A percentile compares a stretch with the other conserved stretches of the same genome.
These are phyloP conservation scores for Colletotrichum liaoningense DNA, from an alignment of 2,329 filamentous ascomycete genomes.

Conservation along the genomic window DNA sequence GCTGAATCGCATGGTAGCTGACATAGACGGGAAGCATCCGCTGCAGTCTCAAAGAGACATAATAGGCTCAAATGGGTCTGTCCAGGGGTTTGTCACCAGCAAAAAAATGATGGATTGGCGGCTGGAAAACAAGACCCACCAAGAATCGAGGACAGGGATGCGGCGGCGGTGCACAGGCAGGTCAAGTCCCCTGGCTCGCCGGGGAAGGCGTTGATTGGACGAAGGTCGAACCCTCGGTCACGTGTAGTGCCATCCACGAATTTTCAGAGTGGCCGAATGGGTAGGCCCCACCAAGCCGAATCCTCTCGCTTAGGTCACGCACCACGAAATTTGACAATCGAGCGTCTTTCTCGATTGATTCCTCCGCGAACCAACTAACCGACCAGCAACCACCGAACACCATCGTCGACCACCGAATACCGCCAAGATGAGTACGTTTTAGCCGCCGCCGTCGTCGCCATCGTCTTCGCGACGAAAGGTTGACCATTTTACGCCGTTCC, in stretches of 20 bases:
- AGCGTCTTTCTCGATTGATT: conserved; percentile 22
- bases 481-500: conserved; percentile 40
- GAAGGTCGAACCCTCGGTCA: conserved; percentile 5
- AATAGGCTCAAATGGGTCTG: not conserved
- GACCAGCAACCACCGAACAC: conserved; percentile 35
- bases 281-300: not conserved
- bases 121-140: not conserved
- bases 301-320: conserved; percentile 26
- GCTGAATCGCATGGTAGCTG: not conserved
- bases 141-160: not conserved
- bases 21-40: not conserved
- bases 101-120: not conserved
- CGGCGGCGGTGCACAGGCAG: not conserved
- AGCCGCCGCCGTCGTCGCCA: conserved; percentile 5
- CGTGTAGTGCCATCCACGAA: conserved; percentile 14
- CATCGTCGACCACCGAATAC: conserved; percentile 44
- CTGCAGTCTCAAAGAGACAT: not conserved
- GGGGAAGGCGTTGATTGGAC: not conserved
- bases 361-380: conserved; percentile 34
- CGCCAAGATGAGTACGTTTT: conserved; percentile 69
- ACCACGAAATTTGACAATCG: conserved; percentile 16
- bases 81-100: not conserved
- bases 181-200: not conserved
- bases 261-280: conserved; percentile 21
- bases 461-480: conserved; percentile 23